Percentiles rank a stretch among this genome's conserved stretches.
Evolutionary conservation across 352 stramenopile genomes (phyloP).

Genomic region (Phytophthora hybrid): DNA sequence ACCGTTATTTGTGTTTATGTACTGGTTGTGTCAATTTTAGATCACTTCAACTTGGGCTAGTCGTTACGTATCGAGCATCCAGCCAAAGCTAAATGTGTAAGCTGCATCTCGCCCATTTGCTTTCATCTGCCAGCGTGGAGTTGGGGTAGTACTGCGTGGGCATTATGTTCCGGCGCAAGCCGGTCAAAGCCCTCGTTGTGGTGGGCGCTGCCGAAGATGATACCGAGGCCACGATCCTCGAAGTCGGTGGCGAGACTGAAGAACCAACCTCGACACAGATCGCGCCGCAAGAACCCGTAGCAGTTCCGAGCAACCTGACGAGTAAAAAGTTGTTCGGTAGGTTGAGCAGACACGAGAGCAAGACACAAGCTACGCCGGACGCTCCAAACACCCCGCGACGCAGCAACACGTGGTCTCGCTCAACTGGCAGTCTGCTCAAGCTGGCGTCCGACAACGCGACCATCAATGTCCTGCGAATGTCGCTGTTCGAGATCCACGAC

Average conservation of each 20-base stretch:
- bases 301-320: not conserved
- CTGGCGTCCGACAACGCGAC: slow-evolving; percentile 21
- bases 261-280: not conserved
- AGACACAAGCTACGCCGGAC: slow-evolving; percentile 3
- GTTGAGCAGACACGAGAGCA: slow-evolving; percentile 18
- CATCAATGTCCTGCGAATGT: slow-evolving; percentile 74
- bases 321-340: slow-evolving; percentile 5
- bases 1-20: no score
- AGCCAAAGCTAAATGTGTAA: not conserved
- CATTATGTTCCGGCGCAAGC: slow-evolving; percentile 29
- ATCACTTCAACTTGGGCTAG: not conserved
- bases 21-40: not conserved
- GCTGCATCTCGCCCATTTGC: not conserved
- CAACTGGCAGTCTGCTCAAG: slow-evolving; percentile 20
- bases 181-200: slow-evolving; percentile 21
- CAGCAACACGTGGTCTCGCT: slow-evolving; percentile 30
- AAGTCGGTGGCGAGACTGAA: slow-evolving; percentile 6
- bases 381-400: slow-evolving; percentile 7
- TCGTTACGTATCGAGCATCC: not conserved
- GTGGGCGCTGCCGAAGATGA: slow-evolving; percentile 18
- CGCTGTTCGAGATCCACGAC: slow-evolving; percentile 67
- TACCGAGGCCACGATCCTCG: slow-evolving; percentile 13
- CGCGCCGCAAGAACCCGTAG: not conserved
- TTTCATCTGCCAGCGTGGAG: not conserved
- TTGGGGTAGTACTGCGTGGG: not conserved